Conservation (phyloP, 2,329 filamentous ascomycete genomes). For the Botryosphaeria dothidea region DNA sequence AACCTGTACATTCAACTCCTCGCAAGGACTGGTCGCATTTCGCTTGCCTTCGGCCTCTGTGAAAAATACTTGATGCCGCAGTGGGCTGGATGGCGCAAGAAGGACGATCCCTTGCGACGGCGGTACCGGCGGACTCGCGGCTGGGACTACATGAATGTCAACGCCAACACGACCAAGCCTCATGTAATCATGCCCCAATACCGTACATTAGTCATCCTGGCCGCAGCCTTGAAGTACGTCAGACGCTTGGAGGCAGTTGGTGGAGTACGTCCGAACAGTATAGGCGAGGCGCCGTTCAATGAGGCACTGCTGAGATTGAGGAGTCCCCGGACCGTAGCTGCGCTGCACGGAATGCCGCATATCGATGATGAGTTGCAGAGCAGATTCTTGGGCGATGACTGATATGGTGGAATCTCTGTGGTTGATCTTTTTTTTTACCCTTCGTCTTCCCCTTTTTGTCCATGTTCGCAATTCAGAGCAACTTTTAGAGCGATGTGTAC, state of each 20-base stretch:
- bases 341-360: conserved; percentile 47
- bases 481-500: background rate
- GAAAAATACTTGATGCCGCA: conserved; percentile 76
- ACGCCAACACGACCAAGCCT: conserved; percentile 27
- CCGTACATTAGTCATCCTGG: conserved; percentile 45
- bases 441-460: conserved; percentile 58
- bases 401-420: conserved; percentile 51
- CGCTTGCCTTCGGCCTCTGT: conserved; percentile 71
- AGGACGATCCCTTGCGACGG: conserved; percentile 22
- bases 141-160: conserved; percentile 32
- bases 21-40: conserved; percentile 57
- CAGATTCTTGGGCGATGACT: conserved; percentile 26
- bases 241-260: conserved; percentile 36
- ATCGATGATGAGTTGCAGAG: conserved; percentile 33
- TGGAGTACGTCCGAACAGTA: conserved; percentile 23
- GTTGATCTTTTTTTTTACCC: conserved; percentile 34
- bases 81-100: conserved; percentile 72
- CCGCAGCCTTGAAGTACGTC: conserved; percentile 37
- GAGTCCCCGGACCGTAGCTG: conserved; percentile 42
- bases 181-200: conserved; percentile 42
- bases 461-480: no score
- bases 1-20: conserved; percentile 74
- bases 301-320: conserved; percentile 34
- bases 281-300: conserved; percentile 23
- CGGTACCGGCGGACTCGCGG: conserved; percentile 27